phyloP scores from a whole-genome alignment of 305 asterid genomes.

The Fraxinus albicans region DNA sequence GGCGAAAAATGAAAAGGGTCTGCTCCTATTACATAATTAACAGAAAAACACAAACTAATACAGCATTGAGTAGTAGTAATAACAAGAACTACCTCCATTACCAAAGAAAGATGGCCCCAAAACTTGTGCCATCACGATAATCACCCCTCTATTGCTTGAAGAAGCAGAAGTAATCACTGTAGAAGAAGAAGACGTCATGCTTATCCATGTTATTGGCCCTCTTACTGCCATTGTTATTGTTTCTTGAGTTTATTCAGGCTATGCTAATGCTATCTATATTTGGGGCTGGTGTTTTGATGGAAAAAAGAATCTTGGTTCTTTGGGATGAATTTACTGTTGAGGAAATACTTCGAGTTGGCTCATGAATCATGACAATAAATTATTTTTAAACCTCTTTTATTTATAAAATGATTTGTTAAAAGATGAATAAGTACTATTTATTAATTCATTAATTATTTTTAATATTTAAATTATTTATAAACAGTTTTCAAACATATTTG shows the following conservation, averaged over 20 bases:
- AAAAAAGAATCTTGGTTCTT: background rate
- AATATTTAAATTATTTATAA: too few relatives aligned
- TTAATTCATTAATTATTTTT: too few relatives aligned
- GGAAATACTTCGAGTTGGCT: background rate
- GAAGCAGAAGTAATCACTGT: constrained; percentile 43
- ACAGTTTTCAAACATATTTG: too few relatives aligned
- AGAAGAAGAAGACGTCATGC: constrained; percentile 52
- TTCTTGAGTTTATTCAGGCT: background rate
- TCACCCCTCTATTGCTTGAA: constrained; percentile 39
- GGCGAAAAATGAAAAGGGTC: constrained; percentile 1
- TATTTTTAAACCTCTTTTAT: background rate
- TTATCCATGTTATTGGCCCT: constrained; percentile 45
- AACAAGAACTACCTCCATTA: constrained; percentile 44
- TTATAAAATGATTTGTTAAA: too few relatives aligned
- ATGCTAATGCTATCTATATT: background rate
- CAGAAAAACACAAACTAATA: background rate
- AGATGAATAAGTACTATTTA: too few relatives aligned
- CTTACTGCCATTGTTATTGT: constrained; percentile 45
- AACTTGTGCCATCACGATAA: constrained; percentile 33
- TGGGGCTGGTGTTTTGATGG: background rate
- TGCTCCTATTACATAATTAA: constrained; percentile 12
- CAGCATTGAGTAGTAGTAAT: constrained; percentile 15
- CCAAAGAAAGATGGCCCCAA: constrained; percentile 53
- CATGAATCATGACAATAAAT: background rate
- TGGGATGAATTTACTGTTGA: background rate